phyloP scores from a whole-genome alignment of 1,139 yeast species.

The Nadsonia commutata region DNA sequence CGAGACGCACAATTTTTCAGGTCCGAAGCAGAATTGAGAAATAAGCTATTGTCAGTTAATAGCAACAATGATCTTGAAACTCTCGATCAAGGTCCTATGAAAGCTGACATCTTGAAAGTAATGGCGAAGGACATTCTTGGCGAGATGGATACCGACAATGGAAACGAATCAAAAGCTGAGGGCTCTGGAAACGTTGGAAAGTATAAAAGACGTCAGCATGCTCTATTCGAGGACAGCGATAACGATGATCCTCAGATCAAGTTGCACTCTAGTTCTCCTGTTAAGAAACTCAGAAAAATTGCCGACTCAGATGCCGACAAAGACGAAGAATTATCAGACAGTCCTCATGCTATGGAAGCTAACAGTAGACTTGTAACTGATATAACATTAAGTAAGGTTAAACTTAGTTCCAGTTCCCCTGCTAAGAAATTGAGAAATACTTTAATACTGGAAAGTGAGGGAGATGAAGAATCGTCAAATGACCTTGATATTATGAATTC shows the following conservation, averaged over 20 bases:
- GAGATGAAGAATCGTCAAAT: background rate
- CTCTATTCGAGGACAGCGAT: constrained; percentile 2
- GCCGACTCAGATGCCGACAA: background rate
- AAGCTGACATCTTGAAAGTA: background rate
- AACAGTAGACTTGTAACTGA: too few relatives aligned
- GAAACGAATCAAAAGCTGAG: background rate
- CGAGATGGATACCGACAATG: background rate
- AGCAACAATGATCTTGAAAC: background rate
- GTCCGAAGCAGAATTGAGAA: constrained; percentile 41
- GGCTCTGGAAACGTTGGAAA: background rate
- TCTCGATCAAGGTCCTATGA: background rate
- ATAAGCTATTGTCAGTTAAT: constrained; percentile 15
- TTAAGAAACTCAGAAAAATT: constrained; percentile 4
- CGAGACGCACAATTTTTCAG: constrained; percentile 39
- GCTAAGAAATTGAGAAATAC: background rate
- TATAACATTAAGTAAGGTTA: background rate
- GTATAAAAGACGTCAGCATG: background rate
- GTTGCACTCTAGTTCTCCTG: background rate
- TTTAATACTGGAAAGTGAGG: too few relatives aligned
- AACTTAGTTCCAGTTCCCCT: background rate
- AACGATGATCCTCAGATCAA: constrained; percentile 7
- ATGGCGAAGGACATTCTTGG: constrained; percentile 4
- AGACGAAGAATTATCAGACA: too few relatives aligned
- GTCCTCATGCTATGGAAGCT: too few relatives aligned
- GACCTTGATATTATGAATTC: background rate